phyloP scores from a whole-genome alignment of 2,329 filamentous ascomycete species.

The Cytospora leucostoma region DNA sequence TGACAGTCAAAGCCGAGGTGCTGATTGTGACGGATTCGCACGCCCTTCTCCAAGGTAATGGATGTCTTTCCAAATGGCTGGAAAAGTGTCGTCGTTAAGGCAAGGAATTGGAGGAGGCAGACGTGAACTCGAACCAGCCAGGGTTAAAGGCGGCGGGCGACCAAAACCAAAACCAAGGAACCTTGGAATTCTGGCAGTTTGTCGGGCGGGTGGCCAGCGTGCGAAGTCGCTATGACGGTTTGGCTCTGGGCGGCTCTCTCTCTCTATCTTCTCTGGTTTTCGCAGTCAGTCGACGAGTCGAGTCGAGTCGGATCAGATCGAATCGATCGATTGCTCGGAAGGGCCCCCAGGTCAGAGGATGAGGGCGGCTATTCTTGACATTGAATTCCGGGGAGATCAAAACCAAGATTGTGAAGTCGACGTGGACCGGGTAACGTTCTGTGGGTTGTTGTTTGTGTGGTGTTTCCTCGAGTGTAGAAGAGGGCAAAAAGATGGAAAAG shows the following conservation, averaged over 20 bases:
- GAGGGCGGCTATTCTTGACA: neutral
- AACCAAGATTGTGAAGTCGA: neutral
- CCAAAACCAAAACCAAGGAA: neutral
- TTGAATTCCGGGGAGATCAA: neutral
- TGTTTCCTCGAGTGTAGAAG: neutral
- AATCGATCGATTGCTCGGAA: neutral
- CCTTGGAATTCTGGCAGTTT: neutral
- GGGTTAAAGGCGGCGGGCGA: too few species aligned
- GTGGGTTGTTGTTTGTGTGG: neutral
- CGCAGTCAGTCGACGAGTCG: neutral
- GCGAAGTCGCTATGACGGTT: conserved; percentile 2
- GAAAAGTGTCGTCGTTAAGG: neutral
- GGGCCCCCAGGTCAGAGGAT: neutral
- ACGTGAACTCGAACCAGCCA: too few species aligned
- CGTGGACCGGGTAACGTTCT: neutral
- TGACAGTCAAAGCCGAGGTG: neutral
- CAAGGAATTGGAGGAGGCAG: neutral
- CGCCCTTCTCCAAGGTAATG: neutral
- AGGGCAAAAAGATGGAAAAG: neutral
- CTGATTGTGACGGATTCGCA: neutral
- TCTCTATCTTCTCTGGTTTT: too few species aligned
- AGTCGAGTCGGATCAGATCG: neutral
- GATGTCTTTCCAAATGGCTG: too few species aligned
- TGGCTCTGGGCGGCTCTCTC: neutral
- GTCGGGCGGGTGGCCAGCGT: conserved; percentile 1